phyloP scores from a whole-genome alignment of 2,329 filamentous ascomycete species.

The Colletotrichum sidae region DNA sequence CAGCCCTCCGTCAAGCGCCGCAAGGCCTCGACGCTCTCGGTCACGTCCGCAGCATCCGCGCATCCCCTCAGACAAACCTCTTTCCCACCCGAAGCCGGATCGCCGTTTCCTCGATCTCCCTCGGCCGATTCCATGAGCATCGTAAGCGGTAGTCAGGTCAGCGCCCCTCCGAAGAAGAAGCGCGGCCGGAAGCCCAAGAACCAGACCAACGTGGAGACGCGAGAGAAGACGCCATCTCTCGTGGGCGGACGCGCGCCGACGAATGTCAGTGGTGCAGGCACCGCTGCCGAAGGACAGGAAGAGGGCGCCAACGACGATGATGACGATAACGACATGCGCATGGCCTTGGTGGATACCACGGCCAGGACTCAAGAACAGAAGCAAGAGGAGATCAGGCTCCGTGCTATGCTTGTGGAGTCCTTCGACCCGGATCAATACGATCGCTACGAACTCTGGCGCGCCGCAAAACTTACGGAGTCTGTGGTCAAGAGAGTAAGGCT shows the following conservation, averaged over 20 bases:
- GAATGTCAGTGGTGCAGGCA: constrained; percentile 55
- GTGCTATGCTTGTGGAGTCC: constrained; percentile 71
- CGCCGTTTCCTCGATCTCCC: constrained; percentile 71
- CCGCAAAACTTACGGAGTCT: constrained; percentile 74
- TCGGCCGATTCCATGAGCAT: constrained; percentile 71
- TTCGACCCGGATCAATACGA: constrained; percentile 76
- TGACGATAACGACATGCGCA: constrained; percentile 60
- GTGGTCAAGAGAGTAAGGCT: constrained; percentile 73
- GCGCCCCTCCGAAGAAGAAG: constrained; percentile 67
- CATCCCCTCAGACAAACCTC: constrained; percentile 85
- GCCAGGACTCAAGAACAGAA: constrained; percentile 76
- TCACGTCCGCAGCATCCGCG: constrained; percentile 61
- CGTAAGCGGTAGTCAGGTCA: constrained; percentile 71
- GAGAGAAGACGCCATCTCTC: constrained; percentile 53
- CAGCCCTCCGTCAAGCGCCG: constrained; percentile 71
- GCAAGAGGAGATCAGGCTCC: constrained; percentile 67
- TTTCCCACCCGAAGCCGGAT: constrained; percentile 75
- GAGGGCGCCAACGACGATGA: constrained; percentile 69
- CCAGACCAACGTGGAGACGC: constrained; percentile 57
- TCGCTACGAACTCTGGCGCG: constrained; percentile 78
- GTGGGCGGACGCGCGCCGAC: constrained; percentile 60
- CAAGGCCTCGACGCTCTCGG: constrained; percentile 75
- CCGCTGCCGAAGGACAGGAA: constrained; percentile 54
- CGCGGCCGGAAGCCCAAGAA: constrained; percentile 71
- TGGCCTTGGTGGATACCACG: constrained; percentile 68